Conservation (phyloP, 2,329 filamentous ascomycete species). For the Aspergillus sclerotialis region DNA sequence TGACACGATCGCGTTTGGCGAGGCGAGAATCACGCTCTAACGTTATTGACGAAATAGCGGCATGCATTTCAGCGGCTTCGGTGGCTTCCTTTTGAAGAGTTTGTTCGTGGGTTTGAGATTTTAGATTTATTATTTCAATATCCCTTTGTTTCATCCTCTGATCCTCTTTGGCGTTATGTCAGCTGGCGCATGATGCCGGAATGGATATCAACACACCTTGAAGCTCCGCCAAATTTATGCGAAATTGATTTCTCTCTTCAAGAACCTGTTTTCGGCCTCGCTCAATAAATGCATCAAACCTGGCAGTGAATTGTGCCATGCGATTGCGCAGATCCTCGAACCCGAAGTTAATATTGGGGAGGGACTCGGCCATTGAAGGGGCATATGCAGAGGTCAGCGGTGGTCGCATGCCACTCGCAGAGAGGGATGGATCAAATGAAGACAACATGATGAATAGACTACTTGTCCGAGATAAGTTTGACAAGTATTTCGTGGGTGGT, state of each 20-base stretch:
- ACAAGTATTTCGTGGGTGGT: too few species aligned
- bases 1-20: conserved; percentile 49
- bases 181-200: conserved; percentile 1
- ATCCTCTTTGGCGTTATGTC: conserved; percentile 57
- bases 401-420: conserved; percentile 46
- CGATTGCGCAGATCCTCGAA: conserved; percentile 92
- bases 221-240: conserved; percentile 79
- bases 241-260: conserved; percentile 90
- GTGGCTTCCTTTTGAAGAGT: conserved; percentile 52
- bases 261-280: conserved; percentile 80
- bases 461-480: too few species aligned
- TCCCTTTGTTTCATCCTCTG: conserved; percentile 82
- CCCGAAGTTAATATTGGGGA: conserved; percentile 89
- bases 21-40: conserved; percentile 50
- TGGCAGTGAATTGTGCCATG: conserved; percentile 85
- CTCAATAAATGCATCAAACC: conserved; percentile 92
- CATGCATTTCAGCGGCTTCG: conserved; percentile 58
- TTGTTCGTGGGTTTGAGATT: conserved; percentile 49
- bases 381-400: conserved; percentile 46
- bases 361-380: conserved; percentile 56
- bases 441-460: conserved; percentile 22
- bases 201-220: conserved; percentile 56
- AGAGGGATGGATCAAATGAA: conserved; percentile 53
- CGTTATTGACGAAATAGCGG: conserved; percentile 51
- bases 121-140: conserved; percentile 65